phyloP scores from a whole-genome alignment of 1,284 basidiomycete genomes.

The Malassezia nana region DNA sequence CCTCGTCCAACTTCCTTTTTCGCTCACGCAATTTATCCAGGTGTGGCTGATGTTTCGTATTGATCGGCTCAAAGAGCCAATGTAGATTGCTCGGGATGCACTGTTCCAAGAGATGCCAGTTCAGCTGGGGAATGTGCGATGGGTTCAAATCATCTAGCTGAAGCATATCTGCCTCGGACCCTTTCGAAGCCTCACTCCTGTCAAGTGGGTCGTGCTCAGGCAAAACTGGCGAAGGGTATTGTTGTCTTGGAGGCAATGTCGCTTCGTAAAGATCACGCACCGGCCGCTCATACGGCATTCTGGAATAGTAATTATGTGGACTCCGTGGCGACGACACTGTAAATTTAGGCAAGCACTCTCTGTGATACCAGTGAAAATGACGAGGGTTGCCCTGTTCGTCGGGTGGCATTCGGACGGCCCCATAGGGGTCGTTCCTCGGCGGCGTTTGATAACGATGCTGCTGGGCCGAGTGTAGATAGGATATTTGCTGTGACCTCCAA shows the following conservation, averaged over 20 bases:
- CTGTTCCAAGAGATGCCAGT: not conserved
- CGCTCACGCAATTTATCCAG: constrained; percentile 15
- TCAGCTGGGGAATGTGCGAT: not conserved
- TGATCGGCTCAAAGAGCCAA: not conserved
- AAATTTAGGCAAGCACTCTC: not conserved
- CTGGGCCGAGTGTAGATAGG: constrained; percentile 8
- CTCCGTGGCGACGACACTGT: not conserved
- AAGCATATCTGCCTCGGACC: not conserved
- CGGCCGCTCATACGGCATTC: not conserved
- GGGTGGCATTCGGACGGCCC: not conserved
- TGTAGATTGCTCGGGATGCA: not conserved
- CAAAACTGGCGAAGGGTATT: not conserved
- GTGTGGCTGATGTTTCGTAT: constrained; percentile 14
- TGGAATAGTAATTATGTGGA: not conserved
- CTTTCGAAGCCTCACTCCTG: not conserved
- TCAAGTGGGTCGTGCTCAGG: not conserved
- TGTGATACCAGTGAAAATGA: constrained; percentile 4
- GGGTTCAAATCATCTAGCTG: not conserved
- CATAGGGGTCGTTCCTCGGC: not conserved
- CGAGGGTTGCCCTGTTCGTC: constrained; percentile 5
- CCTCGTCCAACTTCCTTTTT: constrained; percentile 2
- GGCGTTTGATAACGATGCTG: not conserved
- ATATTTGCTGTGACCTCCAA: constrained; percentile 12
- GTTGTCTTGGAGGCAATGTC: not conserved
- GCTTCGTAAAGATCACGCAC: not conserved